Evolutionary conservation across 257 asterid species (phyloP).

Genomic region (Scutellaria minor): DNA sequence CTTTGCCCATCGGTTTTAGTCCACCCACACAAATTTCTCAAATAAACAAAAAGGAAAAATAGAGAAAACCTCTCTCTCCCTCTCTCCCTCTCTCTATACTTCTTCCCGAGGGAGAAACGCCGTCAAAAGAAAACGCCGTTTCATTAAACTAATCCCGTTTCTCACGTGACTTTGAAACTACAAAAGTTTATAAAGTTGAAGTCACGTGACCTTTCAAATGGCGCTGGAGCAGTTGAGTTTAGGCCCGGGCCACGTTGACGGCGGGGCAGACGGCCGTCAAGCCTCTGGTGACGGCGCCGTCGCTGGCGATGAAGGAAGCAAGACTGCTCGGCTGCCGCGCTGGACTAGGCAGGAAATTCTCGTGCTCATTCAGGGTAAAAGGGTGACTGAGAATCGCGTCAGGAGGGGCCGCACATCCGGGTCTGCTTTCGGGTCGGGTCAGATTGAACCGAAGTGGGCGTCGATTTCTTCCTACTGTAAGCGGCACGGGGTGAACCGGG

Average conservation of each 20-base stretch:
- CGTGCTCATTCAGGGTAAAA: constrained; percentile 83
- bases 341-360: constrained; percentile 94
- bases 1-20: constrained; percentile 21
- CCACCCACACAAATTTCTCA: constrained; percentile 1
- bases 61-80: background rate
- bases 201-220: constrained; percentile 58
- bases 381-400: constrained; percentile 73
- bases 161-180: constrained; percentile 51
- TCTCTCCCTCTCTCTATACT: background rate
- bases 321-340: constrained; percentile 76
- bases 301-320: constrained; percentile 53
- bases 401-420: constrained; percentile 66
- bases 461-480: constrained; percentile 84
- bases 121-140: constrained; percentile 60
- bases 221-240: constrained; percentile 62
- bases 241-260: constrained; percentile 59
- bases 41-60: background rate
- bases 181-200: constrained; percentile 24
- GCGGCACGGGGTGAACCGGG: constrained; percentile 90
- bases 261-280: constrained; percentile 62
- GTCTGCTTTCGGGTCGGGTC: constrained; percentile 67
- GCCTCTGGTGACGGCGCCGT: constrained; percentile 41
- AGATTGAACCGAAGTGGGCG: constrained; percentile 92
- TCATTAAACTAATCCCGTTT: constrained; percentile 27
- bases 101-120: constrained; percentile 30